Evolutionary conservation across 2,329 filamentous ascomycete genomes (phyloP), one percentile per base, ranked within the genome.

Genomic region (Onygena corvina): DNA sequence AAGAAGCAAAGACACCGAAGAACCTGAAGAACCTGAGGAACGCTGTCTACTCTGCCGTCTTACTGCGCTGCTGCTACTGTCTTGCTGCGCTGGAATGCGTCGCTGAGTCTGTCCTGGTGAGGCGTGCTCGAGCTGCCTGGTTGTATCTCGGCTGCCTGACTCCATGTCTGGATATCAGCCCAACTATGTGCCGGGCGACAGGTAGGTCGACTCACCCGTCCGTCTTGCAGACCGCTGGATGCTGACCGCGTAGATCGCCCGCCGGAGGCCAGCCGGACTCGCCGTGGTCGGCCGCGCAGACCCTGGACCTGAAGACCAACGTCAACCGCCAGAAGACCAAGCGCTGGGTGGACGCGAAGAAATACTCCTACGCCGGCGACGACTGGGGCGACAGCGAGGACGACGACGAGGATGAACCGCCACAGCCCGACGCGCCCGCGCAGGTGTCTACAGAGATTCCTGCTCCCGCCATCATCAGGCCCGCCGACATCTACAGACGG

Each of bases 311-410:
- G 68, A 84, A 85, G 64, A 79, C 87, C 47, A 93, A 94, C 64
- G 81, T 95, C 45, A 90, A 86, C 67, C 81, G 90, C 53, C 77
- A 81, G 50, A 94, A 94, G 70, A 95, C 89, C 49, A 85, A 83
- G 68, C 94, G 94, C 76, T 96, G 90, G 90, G 83, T 90, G 31
- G 84, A 94, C 60, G 90, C 90, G 30, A 90, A 89, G 66, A 75
- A 80, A 51, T 81, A 84, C 58, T 85, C 80, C 61, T 96, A 96
- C 61, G 89, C 90, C 60, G 90, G 89, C 54, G 88, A 93, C 59
- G 90, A 94, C 61, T 95, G 90, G 89, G 90, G 87, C 30, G 83
- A 79, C 29, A 69, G 69, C 36, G 75, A 76, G 45, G 75, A 74
- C 50, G 80, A 83, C 30, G 77, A 81, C 6, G 76, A 79, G 51